Percentiles rank a stretch among this genome's conserved stretches.
Evolutionary conservation across 2,329 filamentous ascomycete species (phyloP).

Genomic region (Pseudomassariella vexata): DNA sequence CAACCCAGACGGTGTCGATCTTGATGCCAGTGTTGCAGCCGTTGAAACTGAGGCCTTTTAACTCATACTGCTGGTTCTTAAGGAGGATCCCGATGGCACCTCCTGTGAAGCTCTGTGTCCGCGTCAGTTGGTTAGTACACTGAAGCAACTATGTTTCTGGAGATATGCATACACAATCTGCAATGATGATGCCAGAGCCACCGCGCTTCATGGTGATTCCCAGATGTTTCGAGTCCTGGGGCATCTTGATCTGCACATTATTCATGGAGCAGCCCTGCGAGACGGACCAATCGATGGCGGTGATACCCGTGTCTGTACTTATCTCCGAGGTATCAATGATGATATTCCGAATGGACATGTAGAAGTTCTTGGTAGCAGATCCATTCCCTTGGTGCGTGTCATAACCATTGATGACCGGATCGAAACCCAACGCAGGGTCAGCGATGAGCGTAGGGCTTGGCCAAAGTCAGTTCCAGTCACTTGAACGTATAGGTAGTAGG

Average conservation of each 20-base stretch:
- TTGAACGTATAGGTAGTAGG: no score
- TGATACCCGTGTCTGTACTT: slow-evolving; percentile 10
- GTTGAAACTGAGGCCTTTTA: slow-evolving; percentile 25
- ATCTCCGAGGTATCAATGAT: slow-evolving; percentile 21
- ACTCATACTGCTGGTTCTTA: slow-evolving; percentile 27
- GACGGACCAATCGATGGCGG: slow-evolving; percentile 24
- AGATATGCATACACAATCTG: slow-evolving; percentile 14
- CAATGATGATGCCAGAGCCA: slow-evolving; percentile 24
- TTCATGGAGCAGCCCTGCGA: slow-evolving; percentile 22
- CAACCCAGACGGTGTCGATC: slow-evolving; percentile 18
- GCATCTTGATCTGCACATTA: slow-evolving; percentile 28
- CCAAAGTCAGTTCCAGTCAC: no score
- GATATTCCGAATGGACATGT: slow-evolving; percentile 25
- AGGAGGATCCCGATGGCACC: slow-evolving; percentile 24
- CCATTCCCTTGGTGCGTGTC: slow-evolving; percentile 20
- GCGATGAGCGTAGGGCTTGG: slow-evolving; percentile 20
- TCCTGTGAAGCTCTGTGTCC: slow-evolving; percentile 21
- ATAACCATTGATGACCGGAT: slow-evolving; percentile 17
- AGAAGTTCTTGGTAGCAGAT: slow-evolving; percentile 26
- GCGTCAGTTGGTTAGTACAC: no score
- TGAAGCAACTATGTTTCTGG: not conserved
- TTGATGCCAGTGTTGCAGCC: slow-evolving; percentile 24
- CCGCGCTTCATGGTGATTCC: slow-evolving; percentile 29
- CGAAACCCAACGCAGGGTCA: slow-evolving; percentile 8
- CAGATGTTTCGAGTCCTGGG: slow-evolving; percentile 24